Evolutionary conservation across 2,329 filamentous ascomycete genomes (phyloP).

Genomic region (Sporothrix brunneoviolacea): DNA sequence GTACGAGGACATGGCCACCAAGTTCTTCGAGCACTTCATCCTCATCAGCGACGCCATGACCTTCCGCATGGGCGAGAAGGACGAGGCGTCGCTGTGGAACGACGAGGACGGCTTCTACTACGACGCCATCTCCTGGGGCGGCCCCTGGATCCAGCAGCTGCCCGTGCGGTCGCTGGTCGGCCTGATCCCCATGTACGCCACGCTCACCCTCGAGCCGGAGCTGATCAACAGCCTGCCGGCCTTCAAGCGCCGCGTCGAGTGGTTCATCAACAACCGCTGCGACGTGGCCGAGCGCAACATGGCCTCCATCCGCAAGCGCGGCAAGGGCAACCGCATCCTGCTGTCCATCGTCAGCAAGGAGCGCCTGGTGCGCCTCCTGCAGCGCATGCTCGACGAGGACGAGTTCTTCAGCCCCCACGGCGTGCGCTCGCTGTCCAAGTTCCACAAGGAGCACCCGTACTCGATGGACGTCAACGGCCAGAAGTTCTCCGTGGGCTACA

Average conservation of each 20-base stretch:
- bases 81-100: slow-evolving; percentile 86
- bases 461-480: slow-evolving; percentile 96
- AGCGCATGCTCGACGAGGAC: slow-evolving; percentile 86
- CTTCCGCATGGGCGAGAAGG: slow-evolving; percentile 62
- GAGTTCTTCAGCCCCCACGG: slow-evolving; percentile 89
- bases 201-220: slow-evolving; percentile 86
- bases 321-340: slow-evolving; percentile 82
- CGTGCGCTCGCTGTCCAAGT: slow-evolving; percentile 86
- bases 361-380: slow-evolving; percentile 79
- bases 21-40: slow-evolving; percentile 98
- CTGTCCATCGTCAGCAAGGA: slow-evolving; percentile 90
- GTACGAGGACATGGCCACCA: slow-evolving; percentile 94
- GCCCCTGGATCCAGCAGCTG: slow-evolving; percentile 86
- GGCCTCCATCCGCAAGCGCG: slow-evolving; percentile 82
- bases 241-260: slow-evolving; percentile 88
- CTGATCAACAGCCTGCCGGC: slow-evolving; percentile 84
- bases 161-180: slow-evolving; percentile 89
- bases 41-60: slow-evolving; percentile 98
- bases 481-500: slow-evolving; percentile 77
- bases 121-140: slow-evolving; percentile 93
- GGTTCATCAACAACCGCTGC: slow-evolving; percentile 84
- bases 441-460: slow-evolving; percentile 82
- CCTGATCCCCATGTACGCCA: slow-evolving; percentile 87
- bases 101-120: slow-evolving; percentile 98
- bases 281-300: slow-evolving; percentile 91